Evolutionary conservation across 257 asterid genomes (phyloP), one percentile per base, ranked within the genome.

Genomic region (Ligustrum vulgare): DNA sequence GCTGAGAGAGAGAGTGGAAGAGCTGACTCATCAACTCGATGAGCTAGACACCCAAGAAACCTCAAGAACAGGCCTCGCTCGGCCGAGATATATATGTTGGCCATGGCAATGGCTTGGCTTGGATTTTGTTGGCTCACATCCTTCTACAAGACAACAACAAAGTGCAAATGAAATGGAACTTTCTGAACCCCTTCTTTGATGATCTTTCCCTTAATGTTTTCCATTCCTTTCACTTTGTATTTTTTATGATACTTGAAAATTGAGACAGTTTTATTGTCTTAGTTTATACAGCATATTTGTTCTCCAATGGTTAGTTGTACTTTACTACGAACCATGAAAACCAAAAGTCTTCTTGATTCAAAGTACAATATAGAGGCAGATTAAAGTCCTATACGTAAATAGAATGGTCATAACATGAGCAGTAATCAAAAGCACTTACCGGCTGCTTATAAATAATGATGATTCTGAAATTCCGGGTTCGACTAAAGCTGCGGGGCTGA

Each of bases 61-160:
- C 75, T 83, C 93, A 43, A 80, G 84, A 79, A 74, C 84, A 1
- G 90, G 94, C 36, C 73, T 86, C 51, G 83, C 77, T 51, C 82
- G 97, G 77, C 90, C 94, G 2, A 86, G 98, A 82, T 95, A 95
- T 68, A 49, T 89, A 54, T 90, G 98, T 78, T 95, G 99, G 99
- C 99, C 99, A 1, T 93, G 99, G 99, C 91, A 95, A 77, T 93
- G 99, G 99, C 96, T 95, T 8, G 99, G 99, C 20, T 76, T 95
- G 87, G 94, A 95, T 81, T 86, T 85, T 43, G 91, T 85, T 12
- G 94, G 94, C 22, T 7, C 86, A 47, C 89, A 78, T 6, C 89
- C 84, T 16, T 22, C 91, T 2, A 88, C 80, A 69, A 66, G 75
- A 16, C 91, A 82, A 33, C 84, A 75, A 77, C 88, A 80, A 79